Evolutionary conservation across 805 yeast genomes (phyloP).

Genomic region (Saccharomyces kudriavzevii): DNA sequence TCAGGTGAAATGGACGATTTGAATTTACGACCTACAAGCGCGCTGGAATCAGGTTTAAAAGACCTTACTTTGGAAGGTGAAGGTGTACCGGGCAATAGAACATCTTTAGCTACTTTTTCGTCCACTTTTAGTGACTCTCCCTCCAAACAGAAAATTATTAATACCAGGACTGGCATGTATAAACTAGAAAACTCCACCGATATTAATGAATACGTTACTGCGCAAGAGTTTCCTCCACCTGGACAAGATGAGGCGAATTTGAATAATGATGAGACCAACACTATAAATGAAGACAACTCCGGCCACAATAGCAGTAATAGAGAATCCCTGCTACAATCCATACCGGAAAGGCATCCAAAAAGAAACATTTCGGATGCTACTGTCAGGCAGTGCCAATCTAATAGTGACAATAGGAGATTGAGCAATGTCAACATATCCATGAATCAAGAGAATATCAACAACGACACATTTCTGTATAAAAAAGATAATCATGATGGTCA

Average conservation of each 20-base stretch:
- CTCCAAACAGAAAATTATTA: slow-evolving; percentile 13
- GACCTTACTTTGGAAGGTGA: slow-evolving; percentile 9
- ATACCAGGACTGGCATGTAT: slow-evolving; percentile 20
- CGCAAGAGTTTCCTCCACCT: slow-evolving; percentile 18
- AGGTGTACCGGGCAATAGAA: slow-evolving; percentile 5
- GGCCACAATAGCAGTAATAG: background rate
- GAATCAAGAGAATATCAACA: background rate
- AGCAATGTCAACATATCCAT: background rate
- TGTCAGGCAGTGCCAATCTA: background rate
- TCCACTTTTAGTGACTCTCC: slow-evolving; percentile 26
- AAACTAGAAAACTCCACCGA: slow-evolving; percentile 23
- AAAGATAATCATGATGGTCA: background rate
- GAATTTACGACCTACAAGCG: slow-evolving; percentile 15
- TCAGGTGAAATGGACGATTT: slow-evolving; percentile 3
- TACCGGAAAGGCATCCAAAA: slow-evolving; percentile 1
- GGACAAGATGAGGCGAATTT: background rate
- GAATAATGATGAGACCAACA: background rate
- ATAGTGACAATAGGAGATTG: background rate
- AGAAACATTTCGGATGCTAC: background rate
- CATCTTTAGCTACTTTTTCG: slow-evolving; percentile 16
- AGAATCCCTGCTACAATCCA: background rate
- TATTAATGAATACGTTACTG: slow-evolving; percentile 23
- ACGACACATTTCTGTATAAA: background rate
- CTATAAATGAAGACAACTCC: background rate
- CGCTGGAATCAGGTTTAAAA: slow-evolving; percentile 17